Conservation (phyloP, 768 basidiomycete genomes). For the Tricholoma sp. region DNA sequence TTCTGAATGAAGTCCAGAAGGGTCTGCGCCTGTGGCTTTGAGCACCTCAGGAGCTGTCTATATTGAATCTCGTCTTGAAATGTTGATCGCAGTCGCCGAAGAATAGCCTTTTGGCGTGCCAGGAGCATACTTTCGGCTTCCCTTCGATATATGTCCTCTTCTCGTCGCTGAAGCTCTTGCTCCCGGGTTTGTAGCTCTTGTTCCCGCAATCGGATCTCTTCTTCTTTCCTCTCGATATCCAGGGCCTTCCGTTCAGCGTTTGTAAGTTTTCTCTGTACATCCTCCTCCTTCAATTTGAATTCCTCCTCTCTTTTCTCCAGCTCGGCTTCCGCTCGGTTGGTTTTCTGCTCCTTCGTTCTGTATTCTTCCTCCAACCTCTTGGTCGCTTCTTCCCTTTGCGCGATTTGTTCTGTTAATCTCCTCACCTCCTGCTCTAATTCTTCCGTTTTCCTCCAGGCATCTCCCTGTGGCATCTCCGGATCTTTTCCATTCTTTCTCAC, state of each 20-base stretch:
- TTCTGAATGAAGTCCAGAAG: constrained; percentile 22
- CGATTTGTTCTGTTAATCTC: constrained; percentile 22
- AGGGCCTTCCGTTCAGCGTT: constrained; percentile 16
- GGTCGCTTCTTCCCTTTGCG: constrained; percentile 25
- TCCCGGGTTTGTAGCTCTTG: constrained; percentile 30
- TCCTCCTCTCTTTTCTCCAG: constrained; percentile 23
- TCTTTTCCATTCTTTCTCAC: constrained; percentile 18
- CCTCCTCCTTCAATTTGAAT: constrained; percentile 20
- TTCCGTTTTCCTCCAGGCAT: constrained; percentile 17
- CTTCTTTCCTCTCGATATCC: constrained; percentile 16
- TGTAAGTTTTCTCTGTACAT: too few relatives aligned
- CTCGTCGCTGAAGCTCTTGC: constrained; percentile 30
- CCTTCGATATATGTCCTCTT: constrained; percentile 22
- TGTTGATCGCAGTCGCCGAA: too few relatives aligned
- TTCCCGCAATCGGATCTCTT: constrained; percentile 23
- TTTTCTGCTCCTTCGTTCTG: constrained; percentile 18
- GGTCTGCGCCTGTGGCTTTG: constrained; percentile 12
- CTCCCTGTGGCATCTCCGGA: constrained; percentile 24
- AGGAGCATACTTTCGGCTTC: too few relatives aligned
- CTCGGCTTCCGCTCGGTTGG: constrained; percentile 9
- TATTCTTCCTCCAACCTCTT: constrained; percentile 14
- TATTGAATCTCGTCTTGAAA: constrained; percentile 18
- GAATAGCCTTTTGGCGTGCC: too few relatives aligned
- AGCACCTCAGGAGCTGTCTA: constrained; percentile 12
- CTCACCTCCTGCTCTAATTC: constrained; percentile 25